A percentile compares a stretch with the other conserved stretches of the same genome.
These are phyloP conservation scores for Sphenostylis stenocarpa DNA, from an alignment of 306 rosid genomes.

Conservation along the genomic window DNA sequence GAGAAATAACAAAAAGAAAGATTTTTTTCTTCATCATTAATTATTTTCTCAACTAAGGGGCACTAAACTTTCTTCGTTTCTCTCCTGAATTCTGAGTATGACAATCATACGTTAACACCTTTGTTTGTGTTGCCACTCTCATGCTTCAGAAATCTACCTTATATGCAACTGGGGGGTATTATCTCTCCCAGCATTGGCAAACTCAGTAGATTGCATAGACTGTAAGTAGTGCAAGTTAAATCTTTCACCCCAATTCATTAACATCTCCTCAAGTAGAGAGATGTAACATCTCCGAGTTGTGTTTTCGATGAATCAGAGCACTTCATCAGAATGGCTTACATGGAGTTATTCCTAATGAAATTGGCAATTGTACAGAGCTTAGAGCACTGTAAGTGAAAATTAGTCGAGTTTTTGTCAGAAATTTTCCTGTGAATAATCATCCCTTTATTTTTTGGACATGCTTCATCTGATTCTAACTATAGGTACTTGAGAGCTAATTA, in stretches of 20 bases:
- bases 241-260: not conserved
- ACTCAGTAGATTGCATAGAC: conserved; percentile 82
- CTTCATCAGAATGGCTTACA: conserved; percentile 92
- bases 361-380: conserved; percentile 81
- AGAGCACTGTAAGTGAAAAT: conserved; percentile 76
- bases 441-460: not conserved
- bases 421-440: not conserved
- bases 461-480: conserved; percentile 23
- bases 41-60: not conserved
- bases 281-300: not conserved
- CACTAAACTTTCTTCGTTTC: not conserved
- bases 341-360: conserved; percentile 81
- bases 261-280: not conserved
- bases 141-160: conserved; percentile 78
- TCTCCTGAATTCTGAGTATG: conserved; percentile 17
- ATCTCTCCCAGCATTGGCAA: conserved; percentile 93
- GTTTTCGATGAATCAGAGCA: conserved; percentile 61
- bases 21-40: not conserved
- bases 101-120: not conserved
- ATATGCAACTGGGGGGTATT: conserved; percentile 83
- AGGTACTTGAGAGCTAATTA: conserved; percentile 93
- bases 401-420: not conserved
- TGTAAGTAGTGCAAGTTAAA: conserved; percentile 53
- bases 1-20: not conserved
- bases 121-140: conserved; percentile 5